These are phyloP conservation scores for Ustilago lituana DNA, from an alignment of 1,284 basidiomycete species.

Conservation along the genomic window DNA sequence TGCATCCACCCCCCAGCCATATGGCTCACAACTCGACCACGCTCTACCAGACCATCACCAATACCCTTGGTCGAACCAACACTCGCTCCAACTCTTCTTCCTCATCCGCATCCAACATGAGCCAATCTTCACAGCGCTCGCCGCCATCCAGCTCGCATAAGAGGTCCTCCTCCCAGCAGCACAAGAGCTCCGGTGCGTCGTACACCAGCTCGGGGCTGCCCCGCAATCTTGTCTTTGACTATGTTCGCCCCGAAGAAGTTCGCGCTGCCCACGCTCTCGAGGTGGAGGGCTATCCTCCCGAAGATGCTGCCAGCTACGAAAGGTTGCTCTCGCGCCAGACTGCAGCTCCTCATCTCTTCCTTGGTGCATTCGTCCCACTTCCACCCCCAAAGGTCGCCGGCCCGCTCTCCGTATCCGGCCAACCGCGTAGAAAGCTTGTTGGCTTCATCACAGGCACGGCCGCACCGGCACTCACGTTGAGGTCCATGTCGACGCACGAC, in stretches of 20 bases:
- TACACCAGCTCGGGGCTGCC: constrained; percentile 35
- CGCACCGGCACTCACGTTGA: constrained; percentile 54
- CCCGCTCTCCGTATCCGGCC: constrained; percentile 47
- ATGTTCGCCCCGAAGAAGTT: constrained; percentile 55
- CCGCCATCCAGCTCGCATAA: constrained; percentile 31
- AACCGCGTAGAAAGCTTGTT: constrained; percentile 52
- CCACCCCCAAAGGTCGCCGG: constrained; percentile 61
- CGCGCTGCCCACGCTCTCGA: constrained; percentile 53
- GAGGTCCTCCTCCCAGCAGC: constrained; percentile 25
- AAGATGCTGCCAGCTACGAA: constrained; percentile 58
- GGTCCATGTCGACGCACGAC: constrained; percentile 57
- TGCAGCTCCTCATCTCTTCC: constrained; percentile 60
- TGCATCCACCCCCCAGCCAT: constrained; percentile 49
- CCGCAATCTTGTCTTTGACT: constrained; percentile 52
- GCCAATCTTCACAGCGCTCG: constrained; percentile 34
- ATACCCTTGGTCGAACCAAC: constrained; percentile 32
- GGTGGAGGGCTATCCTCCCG: constrained; percentile 44
- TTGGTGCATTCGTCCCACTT: constrained; percentile 58
- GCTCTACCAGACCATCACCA: constrained; percentile 49
- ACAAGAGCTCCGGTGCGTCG: constrained; percentile 6
- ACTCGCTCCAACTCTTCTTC: constrained; percentile 46
- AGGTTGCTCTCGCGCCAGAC: constrained; percentile 53
- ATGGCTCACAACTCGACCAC: constrained; percentile 49
- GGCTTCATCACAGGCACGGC: constrained; percentile 61
- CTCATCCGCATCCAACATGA: constrained; percentile 39